Base-by-base conservation (phyloP, 192 early-diverging fungal genomes). In the Linnemannia hyalina region DNA sequence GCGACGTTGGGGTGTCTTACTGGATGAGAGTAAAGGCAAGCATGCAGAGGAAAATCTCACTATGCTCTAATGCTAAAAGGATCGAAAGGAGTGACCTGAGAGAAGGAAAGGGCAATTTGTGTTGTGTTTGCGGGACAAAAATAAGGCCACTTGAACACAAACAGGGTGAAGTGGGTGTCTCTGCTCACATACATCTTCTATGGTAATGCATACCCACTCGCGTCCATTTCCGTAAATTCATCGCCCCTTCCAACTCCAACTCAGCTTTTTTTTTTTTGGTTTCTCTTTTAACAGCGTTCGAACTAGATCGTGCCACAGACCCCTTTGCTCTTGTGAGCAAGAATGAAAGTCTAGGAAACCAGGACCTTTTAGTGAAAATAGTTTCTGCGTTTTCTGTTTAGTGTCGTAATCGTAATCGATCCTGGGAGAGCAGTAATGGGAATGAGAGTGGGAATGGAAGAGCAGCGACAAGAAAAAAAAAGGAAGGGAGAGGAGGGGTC, bases 141-240 rank as follows among this genome's bases (percentile, higher is more conserved):
- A 26, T 32, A 65, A 65, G 11, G 16, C 16, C 49, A 32, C 10
- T 65, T 65, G 29, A 65, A 65, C 60, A 65, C 60, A 65, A 65
- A 26, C n/a, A 10, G 18, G 49, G 10, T 15, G 9, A 11, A 32
- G 13, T 26, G 11, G 1, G 26, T 65, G 60, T 65, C 60, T 65
- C 32, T 65, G 60, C 60, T 65, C 60, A 35, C 29, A 11, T 65
- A 65, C 60, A 23, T 32, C 29, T 29, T 4, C n/a, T 29, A 32
- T 65, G 29, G 60, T 65, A 79, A 55, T 71, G 41, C 70, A 47
- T 68, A 9, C 55, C 46, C 57, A 68, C 60, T 76, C 55, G 55
- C 36, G 60, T 76, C 60, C 75, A 6, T 38, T 76, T 60, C 60
- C 60, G 41, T 65, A 65, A 52, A 65, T 65, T 65, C 60, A 65